Conservation (phyloP, 2,329 filamentous ascomycete genomes). For the Dactylonectria estremocensis region DNA sequence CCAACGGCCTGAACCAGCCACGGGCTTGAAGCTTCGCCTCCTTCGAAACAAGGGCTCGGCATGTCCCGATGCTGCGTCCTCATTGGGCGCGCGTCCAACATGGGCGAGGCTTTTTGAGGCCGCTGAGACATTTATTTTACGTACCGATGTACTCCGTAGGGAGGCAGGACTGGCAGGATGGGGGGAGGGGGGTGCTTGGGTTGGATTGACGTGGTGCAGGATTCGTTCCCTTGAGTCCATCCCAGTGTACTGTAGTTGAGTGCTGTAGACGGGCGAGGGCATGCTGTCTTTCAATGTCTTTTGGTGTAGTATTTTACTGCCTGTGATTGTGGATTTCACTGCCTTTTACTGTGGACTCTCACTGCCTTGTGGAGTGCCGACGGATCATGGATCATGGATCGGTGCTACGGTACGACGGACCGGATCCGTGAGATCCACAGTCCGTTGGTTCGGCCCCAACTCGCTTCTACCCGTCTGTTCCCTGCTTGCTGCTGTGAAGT, state of each 20-base stretch:
- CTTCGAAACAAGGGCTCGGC: not conserved
- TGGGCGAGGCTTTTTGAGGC: not conserved
- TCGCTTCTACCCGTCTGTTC: too few species aligned
- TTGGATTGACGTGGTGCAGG: constrained; percentile 1
- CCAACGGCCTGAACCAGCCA: not conserved
- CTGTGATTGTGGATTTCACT: not conserved
- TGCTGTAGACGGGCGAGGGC: too few species aligned
- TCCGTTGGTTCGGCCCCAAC: not conserved
- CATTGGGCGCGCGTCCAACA: not conserved
- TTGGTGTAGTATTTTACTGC: too few species aligned
- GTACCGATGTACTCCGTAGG: not conserved
- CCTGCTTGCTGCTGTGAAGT: too few species aligned
- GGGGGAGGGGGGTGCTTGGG: not conserved
- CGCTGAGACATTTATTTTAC: not conserved
- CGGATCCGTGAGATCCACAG: not conserved
- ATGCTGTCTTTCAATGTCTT: too few species aligned
- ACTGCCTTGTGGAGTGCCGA: not conserved
- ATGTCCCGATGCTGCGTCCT: not conserved
- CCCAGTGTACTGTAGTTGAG: not conserved
- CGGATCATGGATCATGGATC: not conserved
- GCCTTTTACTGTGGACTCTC: not conserved
- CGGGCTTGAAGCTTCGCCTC: not conserved
- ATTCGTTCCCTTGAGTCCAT: constrained; percentile 8
- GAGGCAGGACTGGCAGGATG: not conserved
- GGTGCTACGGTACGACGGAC: too few species aligned